These are phyloP conservation scores for Suhomyces kunorum DNA, from an alignment of 1,139 yeast genomes.

Conservation along the genomic window DNA sequence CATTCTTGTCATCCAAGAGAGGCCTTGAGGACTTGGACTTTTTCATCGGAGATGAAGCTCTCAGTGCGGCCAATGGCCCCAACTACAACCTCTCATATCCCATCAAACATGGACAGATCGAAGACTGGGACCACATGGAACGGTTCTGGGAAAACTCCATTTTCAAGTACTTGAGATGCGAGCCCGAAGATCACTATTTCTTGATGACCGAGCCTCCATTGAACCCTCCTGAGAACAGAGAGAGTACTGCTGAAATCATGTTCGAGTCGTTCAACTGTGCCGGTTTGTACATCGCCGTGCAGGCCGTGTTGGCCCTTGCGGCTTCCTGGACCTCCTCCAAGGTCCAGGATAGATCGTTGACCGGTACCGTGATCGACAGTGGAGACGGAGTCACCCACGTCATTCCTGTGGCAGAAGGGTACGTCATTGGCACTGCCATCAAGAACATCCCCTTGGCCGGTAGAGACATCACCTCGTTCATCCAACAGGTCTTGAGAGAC, in stretches of 20 bases:
- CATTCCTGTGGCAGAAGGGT: slow-evolving; percentile 98
- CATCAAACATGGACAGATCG: slow-evolving; percentile 95
- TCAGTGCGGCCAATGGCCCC: slow-evolving; percentile 85
- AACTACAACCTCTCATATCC: slow-evolving; percentile 89
- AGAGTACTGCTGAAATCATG: slow-evolving; percentile 97
- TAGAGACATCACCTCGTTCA: slow-evolving; percentile 91
- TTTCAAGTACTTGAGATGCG: slow-evolving; percentile 93
- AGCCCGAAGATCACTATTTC: slow-evolving; percentile 97
- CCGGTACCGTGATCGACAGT: slow-evolving; percentile 97
- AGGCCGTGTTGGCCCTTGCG: slow-evolving; percentile 96
- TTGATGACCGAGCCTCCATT: slow-evolving; percentile 96
- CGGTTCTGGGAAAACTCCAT: slow-evolving; percentile 98
- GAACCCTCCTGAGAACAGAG: slow-evolving; percentile 98
- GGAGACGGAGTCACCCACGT: slow-evolving; percentile 99
- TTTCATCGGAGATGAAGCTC: slow-evolving; percentile 93
- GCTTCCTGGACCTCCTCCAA: slow-evolving; percentile 99
- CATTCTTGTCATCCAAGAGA: slow-evolving; percentile 64
- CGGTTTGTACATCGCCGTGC: slow-evolving; percentile 96
- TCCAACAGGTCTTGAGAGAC: slow-evolving; percentile 90
- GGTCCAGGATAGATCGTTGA: slow-evolving; percentile 89
- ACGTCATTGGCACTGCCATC: slow-evolving; percentile 95
- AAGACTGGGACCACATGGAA: slow-evolving; percentile 99
- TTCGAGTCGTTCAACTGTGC: slow-evolving; percentile 98
- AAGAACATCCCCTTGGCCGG: slow-evolving; percentile 98
- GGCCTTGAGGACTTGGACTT: slow-evolving; percentile 96